phyloP scores from a whole-genome alignment of 805 yeast genomes.

The Candida qinlingensis region DNA sequence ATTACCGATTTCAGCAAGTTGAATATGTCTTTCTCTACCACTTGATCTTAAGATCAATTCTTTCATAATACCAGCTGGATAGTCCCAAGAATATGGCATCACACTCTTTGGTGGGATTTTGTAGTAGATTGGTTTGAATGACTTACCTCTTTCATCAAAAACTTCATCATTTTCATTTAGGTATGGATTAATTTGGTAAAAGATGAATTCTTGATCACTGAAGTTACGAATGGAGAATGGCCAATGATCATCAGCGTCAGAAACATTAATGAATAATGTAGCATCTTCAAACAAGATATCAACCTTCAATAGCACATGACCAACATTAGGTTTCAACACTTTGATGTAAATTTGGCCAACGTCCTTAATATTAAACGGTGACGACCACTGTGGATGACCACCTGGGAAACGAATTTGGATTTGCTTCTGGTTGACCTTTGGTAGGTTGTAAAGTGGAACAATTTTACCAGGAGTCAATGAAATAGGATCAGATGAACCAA shows the following conservation, averaged over 20 bases:
- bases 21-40: slow-evolving; percentile 71
- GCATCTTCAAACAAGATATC: slow-evolving; percentile 77
- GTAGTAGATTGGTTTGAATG: slow-evolving; percentile 75
- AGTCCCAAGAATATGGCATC: slow-evolving; percentile 98
- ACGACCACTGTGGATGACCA: slow-evolving; percentile 65
- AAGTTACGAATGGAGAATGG: slow-evolving; percentile 90
- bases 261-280: slow-evolving; percentile 69
- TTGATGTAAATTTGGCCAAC: slow-evolving; percentile 79
- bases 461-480: slow-evolving; percentile 42
- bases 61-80: slow-evolving; percentile 82
- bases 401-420: slow-evolving; percentile 55
- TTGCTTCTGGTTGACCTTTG: slow-evolving; percentile 52
- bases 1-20: slow-evolving; percentile 89
- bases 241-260: slow-evolving; percentile 76
- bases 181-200: slow-evolving; percentile 81
- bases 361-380: slow-evolving; percentile 81
- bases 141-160: slow-evolving; percentile 40
- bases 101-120: slow-evolving; percentile 83
- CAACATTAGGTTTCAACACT: slow-evolving; percentile 54
- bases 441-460: slow-evolving; percentile 60
- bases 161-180: slow-evolving; percentile 61
- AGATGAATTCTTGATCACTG: slow-evolving; percentile 77
- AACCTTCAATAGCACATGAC: slow-evolving; percentile 65
- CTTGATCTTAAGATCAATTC: slow-evolving; percentile 71
- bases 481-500: slow-evolving; percentile 52